Conservation (phyloP, 2,329 filamentous ascomycete species). For the Epichloe brachyelytri region DNA sequence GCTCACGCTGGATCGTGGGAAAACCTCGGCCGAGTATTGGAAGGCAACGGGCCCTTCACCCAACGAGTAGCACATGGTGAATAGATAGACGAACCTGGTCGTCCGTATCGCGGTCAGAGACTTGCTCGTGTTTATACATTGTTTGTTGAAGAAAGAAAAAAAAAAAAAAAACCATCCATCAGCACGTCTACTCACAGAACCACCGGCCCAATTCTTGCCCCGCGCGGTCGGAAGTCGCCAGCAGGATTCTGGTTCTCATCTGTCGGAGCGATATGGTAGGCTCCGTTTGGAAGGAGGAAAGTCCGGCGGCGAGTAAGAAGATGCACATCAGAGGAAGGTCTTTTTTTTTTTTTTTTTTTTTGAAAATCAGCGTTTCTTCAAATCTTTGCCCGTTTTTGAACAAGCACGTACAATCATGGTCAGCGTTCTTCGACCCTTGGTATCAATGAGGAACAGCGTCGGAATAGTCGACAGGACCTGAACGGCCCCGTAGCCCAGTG, state of each 20-base stretch:
- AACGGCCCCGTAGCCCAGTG: constrained; percentile 33
- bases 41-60: constrained; percentile 53
- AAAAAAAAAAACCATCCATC: too few relatives aligned
- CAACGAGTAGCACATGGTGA: constrained; percentile 15
- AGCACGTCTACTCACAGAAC: constrained; percentile 7
- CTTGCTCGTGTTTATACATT: too few relatives aligned
- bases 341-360: neutral
- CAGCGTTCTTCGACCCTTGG: constrained; percentile 15
- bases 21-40: constrained; percentile 52
- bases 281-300: constrained; percentile 13
- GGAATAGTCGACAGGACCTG: constrained; percentile 26
- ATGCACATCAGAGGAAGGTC: constrained; percentile 17
- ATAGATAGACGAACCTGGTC: constrained; percentile 16
- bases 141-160: too few relatives aligned
- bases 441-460: constrained; percentile 18
- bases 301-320: constrained; percentile 14
- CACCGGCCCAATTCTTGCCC: constrained; percentile 9
- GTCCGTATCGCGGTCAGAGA: neutral
- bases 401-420: constrained; percentile 11
- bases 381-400: neutral
- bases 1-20: constrained; percentile 51
- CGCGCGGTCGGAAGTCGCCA: constrained; percentile 7
- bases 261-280: constrained; percentile 9
- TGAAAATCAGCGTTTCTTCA: neutral
- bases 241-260: constrained; percentile 7